These are phyloP conservation scores for Henckelia pumila DNA, from an alignment of 257 asterid genomes.

Conservation along the genomic window DNA sequence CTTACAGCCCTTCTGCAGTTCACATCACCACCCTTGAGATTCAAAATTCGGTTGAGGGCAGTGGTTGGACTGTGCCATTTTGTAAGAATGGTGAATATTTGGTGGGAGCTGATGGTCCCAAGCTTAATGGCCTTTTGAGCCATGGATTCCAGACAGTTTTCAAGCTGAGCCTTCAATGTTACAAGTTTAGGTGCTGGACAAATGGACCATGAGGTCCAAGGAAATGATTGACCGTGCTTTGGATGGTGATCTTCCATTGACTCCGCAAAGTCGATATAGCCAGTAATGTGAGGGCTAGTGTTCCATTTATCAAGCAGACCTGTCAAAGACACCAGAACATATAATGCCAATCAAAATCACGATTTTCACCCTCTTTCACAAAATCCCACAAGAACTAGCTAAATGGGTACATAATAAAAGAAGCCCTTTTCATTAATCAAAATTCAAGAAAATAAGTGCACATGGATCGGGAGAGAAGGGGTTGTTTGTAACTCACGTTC, in stretches of 20 bases:
- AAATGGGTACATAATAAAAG: slow-evolving; percentile 1
- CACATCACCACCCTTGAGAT: slow-evolving; percentile 14
- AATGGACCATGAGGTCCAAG: slow-evolving; percentile 83
- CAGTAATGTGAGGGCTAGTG: slow-evolving; percentile 84
- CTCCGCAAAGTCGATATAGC: slow-evolving; percentile 88
- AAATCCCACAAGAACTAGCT: slow-evolving; percentile 16
- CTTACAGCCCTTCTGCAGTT: slow-evolving; percentile 29
- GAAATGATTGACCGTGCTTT: slow-evolving; percentile 75
- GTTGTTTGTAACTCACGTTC: slow-evolving; percentile 46
- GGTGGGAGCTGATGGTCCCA: slow-evolving; percentile 82
- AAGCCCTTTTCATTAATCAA: background rate
- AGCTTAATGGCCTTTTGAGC: slow-evolving; percentile 60
- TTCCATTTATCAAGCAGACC: slow-evolving; percentile 88
- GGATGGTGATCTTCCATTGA: slow-evolving; percentile 77
- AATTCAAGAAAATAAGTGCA: too few relatives aligned
- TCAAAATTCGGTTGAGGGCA: slow-evolving; percentile 62
- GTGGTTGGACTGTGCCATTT: slow-evolving; percentile 87
- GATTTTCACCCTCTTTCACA: slow-evolving; percentile 13
- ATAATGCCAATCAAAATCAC: slow-evolving; percentile 9
- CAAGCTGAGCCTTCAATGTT: slow-evolving; percentile 57
- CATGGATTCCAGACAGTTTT: slow-evolving; percentile 76
- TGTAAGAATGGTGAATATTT: slow-evolving; percentile 66
- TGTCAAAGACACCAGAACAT: slow-evolving; percentile 30
- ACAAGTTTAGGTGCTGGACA: slow-evolving; percentile 60
- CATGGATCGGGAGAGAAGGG: background rate